Percentiles rank a stretch among this genome's conserved stretches.
Evolutionary conservation across 768 basidiomycete genomes (phyloP).

Genomic region (Mycena pura): DNA sequence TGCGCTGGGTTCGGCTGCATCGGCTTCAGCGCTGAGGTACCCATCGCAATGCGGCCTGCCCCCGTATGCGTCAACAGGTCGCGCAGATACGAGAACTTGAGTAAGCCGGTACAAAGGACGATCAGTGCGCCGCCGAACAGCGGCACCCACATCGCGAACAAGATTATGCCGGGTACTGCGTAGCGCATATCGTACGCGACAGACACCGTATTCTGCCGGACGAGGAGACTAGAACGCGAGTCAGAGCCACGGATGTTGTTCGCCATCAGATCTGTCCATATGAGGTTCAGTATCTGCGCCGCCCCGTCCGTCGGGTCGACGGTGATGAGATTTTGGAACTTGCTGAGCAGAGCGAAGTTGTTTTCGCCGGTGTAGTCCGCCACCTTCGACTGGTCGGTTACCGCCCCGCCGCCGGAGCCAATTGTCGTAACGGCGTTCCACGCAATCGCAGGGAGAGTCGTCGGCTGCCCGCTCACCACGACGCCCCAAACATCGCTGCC

Average conservation of each 20-base stretch:
- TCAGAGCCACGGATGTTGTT: constrained; percentile 24
- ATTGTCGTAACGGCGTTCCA: constrained; percentile 18
- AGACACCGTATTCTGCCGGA: constrained; percentile 6
- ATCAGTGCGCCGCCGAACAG: constrained; percentile 6
- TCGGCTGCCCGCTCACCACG: neutral
- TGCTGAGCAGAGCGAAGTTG: constrained; percentile 20
- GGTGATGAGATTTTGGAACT: constrained; percentile 22
- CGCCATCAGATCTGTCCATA: constrained; percentile 29
- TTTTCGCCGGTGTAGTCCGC: constrained; percentile 15
- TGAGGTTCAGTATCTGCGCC: constrained; percentile 23
- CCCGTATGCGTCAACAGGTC: constrained; percentile 28
- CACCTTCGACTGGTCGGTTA: neutral
- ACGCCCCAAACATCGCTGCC: constrained; percentile 14
- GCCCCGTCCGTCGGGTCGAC: constrained; percentile 20
- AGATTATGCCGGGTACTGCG: constrained; percentile 23
- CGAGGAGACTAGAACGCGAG: constrained; percentile 1
- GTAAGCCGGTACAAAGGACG: constrained; percentile 12
- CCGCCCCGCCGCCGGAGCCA: too few relatives aligned
- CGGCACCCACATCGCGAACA: constrained; percentile 21
- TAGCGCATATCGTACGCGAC: constrained; percentile 23
- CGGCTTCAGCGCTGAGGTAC: constrained; percentile 20
- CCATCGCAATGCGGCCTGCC: constrained; percentile 20
- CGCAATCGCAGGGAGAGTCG: constrained; percentile 4
- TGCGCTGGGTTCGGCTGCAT: too few relatives aligned
- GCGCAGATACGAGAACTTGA: constrained; percentile 18